phyloP scores from a whole-genome alignment of 1,284 basidiomycete genomes.

The Anthracocystis walkeri region DNA sequence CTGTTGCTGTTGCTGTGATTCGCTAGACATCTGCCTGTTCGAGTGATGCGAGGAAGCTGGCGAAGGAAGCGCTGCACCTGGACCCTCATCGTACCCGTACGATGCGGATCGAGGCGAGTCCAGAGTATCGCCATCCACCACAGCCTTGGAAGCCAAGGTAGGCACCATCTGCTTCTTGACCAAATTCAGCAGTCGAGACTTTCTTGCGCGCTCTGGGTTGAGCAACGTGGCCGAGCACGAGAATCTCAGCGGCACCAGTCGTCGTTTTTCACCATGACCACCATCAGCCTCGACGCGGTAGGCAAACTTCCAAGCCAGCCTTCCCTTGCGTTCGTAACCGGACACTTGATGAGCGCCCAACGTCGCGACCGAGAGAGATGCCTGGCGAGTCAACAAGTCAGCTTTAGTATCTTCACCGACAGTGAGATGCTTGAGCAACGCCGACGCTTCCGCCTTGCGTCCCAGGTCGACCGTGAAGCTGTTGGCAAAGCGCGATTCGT shows the following conservation, averaged over 20 bases:
- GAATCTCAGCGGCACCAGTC: constrained; percentile 49
- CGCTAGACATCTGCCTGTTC: constrained; percentile 6
- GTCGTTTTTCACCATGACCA: neutral
- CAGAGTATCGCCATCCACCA: constrained; percentile 7
- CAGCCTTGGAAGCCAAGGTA: constrained; percentile 41
- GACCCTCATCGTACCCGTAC: constrained; percentile 8
- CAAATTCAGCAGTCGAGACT: constrained; percentile 53
- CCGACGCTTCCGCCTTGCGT: constrained; percentile 18
- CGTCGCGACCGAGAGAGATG: constrained; percentile 44
- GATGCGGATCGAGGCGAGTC: constrained; percentile 16
- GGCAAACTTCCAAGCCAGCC: constrained; percentile 57
- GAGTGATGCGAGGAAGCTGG: constrained; percentile 29
- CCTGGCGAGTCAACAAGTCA: constrained; percentile 59
- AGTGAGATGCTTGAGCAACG: constrained; percentile 55
- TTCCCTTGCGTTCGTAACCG: constrained; percentile 56
- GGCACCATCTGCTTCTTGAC: constrained; percentile 59
- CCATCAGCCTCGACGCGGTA: constrained; percentile 45
- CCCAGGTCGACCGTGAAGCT: constrained; percentile 11
- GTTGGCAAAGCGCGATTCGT: constrained; percentile 6
- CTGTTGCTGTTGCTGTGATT: neutral
- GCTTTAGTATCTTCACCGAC: constrained; percentile 58
- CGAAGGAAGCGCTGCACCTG: constrained; percentile 12
- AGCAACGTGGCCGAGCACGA: constrained; percentile 59
- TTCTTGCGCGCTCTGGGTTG: constrained; percentile 54
- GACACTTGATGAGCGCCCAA: constrained; percentile 54